These are phyloP conservation scores for Starmerella floris DNA, from an alignment of 805 yeast genomes.

Conservation along the genomic window DNA sequence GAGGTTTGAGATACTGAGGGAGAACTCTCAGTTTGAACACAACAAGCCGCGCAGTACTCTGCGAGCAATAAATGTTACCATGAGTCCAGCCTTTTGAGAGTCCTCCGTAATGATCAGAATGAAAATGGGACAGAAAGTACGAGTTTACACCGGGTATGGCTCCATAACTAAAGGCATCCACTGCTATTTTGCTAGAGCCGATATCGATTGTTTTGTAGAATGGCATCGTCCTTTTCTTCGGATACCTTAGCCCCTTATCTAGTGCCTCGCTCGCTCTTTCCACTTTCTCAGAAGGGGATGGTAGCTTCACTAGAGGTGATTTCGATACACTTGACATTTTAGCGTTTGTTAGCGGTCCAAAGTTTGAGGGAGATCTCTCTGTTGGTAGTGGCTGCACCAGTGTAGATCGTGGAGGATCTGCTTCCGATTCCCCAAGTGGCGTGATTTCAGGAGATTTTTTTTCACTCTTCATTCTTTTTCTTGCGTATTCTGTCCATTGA, in stretches of 20 bases:
- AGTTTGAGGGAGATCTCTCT: too few relatives aligned
- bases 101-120: constrained; percentile 90
- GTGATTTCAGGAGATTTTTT: too few relatives aligned
- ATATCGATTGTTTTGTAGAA: constrained; percentile 26
- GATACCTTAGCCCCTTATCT: background rate
- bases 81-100: constrained; percentile 61
- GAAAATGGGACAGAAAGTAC: constrained; percentile 51
- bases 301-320: background rate
- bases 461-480: too few relatives aligned
- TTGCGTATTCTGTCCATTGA: too few relatives aligned
- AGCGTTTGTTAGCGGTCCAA: too few relatives aligned
- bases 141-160: constrained; percentile 23
- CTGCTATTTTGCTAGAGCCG: constrained; percentile 25
- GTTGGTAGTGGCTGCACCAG: too few relatives aligned
- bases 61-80: constrained; percentile 60
- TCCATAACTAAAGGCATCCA: constrained; percentile 30
- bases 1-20: constrained; percentile 32
- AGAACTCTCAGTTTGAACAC: constrained; percentile 42
- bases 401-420: too few relatives aligned
- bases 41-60: constrained; percentile 50
- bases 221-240: constrained; percentile 17
- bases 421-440: too few relatives aligned
- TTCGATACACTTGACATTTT: background rate
- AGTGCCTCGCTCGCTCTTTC: too few relatives aligned
- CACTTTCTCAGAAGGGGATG: too few relatives aligned